Evolutionary conservation across 768 basidiomycete species (phyloP), one percentile per base, ranked within the genome.

Genomic region (Mycena maculata): DNA sequence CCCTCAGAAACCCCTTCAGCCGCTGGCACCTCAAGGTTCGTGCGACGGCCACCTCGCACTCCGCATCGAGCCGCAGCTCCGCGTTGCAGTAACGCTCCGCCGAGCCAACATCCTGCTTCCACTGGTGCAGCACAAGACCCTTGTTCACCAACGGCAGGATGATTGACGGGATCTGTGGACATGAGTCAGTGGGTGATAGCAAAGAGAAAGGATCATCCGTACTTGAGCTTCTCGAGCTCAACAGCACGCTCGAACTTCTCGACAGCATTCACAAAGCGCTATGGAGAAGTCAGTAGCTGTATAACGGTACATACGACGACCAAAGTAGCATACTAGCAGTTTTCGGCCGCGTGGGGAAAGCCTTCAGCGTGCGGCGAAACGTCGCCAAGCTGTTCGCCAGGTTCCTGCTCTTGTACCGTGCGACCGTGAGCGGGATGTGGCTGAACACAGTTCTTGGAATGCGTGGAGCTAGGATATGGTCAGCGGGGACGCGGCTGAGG

Each of bases 41-140:
- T n/a, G 95, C 95, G 6, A 99, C 91, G 0, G 97, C 98, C 13
- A 97, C 94, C 76, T 99, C 98, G 79, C 97, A 99, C 70, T 96
- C 95, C 13, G 93, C 84, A 78, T 99, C 98, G 60, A 96, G 87
- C 53, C 85, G 81, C 23, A 99, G 84, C 0, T 98, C 98, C 77
- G 98, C 93, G 62, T 90, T 84, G 76, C 95, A 96, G 76, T 94
- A 92, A 22, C 83, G 80, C 78, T 97, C 96, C 1, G 95, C 96
- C 1, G 86, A 88, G 9, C 82, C 84, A 63, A 94, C 85, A 75
- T 99, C 95, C 75, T 97, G 92, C 77, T 94, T 93, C 93, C 92
- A 95, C 81, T 99, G 98, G 86, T 91, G 98, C 52, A 98, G 75
- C 0, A 95, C 92, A 22, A 99, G 90, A n/a, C 96, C 96, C 76